Evolutionary conservation across 768 basidiomycete genomes (phyloP), one percentile per base, ranked within the genome.

Genomic region (Cytidiella melzeri): DNA sequence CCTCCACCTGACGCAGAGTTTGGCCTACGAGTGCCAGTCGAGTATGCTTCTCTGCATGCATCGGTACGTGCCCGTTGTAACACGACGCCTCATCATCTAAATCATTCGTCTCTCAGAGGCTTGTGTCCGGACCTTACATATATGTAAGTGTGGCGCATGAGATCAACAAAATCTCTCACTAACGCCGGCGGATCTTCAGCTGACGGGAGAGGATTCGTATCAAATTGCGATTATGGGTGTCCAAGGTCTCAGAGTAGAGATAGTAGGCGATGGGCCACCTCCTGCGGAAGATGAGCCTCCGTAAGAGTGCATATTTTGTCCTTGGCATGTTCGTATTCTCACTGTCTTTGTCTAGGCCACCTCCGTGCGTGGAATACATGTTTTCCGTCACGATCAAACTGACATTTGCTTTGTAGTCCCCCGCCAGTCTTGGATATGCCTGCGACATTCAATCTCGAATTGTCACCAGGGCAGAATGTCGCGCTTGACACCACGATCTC

Each of bases 381-480:
- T 55, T 53, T 52, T 59, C n/a, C n/a, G n/a, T n/a, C n/a, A n/a
- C n/a, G n/a, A n/a, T n/a, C 26, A 55, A 9, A 45, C 45, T 48
- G 37, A 42, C n/a, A 23, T 2, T 44, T 21, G 6, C 51, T 40
- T 47, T n/a, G 37, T 54, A 78, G 76, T 9, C 76, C 78, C 3
- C 75, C 87, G 11, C 90, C 90, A 3, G 82, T 92, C 42, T 71
- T 83, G 18, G 90, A 92, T 55, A 92, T 92, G 90, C 84, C 85
- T 3, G 90, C 84, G 3, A 82, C 80, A 3, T 91, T 92, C 70
- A 87, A 81, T 58, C 73, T 92, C 36, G 90, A 92, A 65, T 77
- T 92, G 24, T 65, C 71, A 4, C 89, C 87, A 0, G 87, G 88
- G 13, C 88, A 89, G 65, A 73, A 79, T 37, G 84, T 92, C 47